Conservation (phyloP, 306 rosid genomes). For the Herpetospermum pedunculosum region DNA sequence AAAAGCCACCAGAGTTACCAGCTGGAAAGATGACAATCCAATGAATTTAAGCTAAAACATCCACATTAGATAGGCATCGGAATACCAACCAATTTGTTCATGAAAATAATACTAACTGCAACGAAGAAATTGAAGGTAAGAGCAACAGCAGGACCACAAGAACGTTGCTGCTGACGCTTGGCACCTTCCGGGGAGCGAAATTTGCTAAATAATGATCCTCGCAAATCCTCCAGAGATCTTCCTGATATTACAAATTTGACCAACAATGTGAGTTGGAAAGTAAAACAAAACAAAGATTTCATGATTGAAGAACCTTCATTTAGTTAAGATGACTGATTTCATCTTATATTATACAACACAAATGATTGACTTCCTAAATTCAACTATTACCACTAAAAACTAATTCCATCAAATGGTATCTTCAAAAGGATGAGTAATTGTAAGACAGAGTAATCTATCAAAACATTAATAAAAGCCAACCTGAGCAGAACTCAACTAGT, state of each 20-base stretch:
- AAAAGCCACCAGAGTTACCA: conserved; percentile 10
- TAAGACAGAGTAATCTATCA: not conserved
- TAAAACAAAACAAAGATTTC: not conserved
- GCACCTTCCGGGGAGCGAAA: conserved; percentile 55
- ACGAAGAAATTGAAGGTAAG: conserved; percentile 74
- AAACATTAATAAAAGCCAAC: too few relatives aligned
- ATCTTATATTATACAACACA: not conserved
- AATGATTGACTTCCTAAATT: not conserved
- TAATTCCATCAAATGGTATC: not conserved
- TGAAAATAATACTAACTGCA: conserved; percentile 70
- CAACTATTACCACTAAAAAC: not conserved
- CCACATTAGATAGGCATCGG: conserved; percentile 9
- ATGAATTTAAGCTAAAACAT: not conserved
- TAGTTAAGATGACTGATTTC: not conserved
- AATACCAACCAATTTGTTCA: conserved; percentile 70
- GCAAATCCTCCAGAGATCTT: conserved; percentile 54
- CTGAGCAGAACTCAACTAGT: too few relatives aligned
- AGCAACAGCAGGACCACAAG: conserved; percentile 62
- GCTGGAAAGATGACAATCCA: conserved; percentile 11
- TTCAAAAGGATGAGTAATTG: not conserved
- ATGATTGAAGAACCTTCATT: not conserved
- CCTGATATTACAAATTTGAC: conserved; percentile 24
- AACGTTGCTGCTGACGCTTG: conserved; percentile 52
- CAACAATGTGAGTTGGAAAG: not conserved
- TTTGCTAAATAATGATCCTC: conserved; percentile 48